phyloP scores from a whole-genome alignment of 768 basidiomycete species.

The Amanita pallidorosea region DNA sequence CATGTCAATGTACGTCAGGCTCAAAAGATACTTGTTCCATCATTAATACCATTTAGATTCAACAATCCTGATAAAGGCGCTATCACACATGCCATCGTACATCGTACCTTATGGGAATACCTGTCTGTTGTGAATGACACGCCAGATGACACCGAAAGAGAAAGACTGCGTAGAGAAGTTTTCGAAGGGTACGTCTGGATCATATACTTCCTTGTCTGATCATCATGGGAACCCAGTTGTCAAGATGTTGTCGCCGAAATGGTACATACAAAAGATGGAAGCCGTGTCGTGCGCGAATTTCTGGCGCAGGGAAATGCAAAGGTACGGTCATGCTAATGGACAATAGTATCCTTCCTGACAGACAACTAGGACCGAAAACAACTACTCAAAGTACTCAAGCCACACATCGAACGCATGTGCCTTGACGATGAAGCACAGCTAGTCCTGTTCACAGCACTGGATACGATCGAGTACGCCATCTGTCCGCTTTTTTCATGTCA shows the following conservation, averaged over 20 bases:
- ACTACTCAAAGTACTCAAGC: conserved; percentile 81
- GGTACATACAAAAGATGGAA: conserved; percentile 90
- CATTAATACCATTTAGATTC: conserved; percentile 39
- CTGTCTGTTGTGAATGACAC: conserved; percentile 47
- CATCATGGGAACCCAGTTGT: conserved; percentile 33
- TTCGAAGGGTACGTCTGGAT: conserved; percentile 53
- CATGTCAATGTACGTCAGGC: conserved; percentile 48
- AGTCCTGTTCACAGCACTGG: conserved; percentile 82
- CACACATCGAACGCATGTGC: conserved; percentile 83
- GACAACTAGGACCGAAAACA: conserved; percentile 71
- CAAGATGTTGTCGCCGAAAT: conserved; percentile 84
- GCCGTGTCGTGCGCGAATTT: conserved; percentile 77
- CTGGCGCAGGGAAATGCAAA: conserved; percentile 78
- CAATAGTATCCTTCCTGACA: neutral
- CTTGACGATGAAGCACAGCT: conserved; percentile 84
- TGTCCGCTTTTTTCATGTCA: neutral
- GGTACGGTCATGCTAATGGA: conserved; percentile 21
- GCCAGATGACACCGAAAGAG: conserved; percentile 53
- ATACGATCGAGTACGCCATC: conserved; percentile 70
- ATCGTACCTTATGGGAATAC: conserved; percentile 83
- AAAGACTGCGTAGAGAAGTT: conserved; percentile 68
- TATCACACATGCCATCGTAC: conserved; percentile 78
- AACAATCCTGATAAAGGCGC: conserved; percentile 90
- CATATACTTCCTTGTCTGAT: neutral
- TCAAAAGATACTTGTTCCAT: neutral